Evolutionary conservation across 768 basidiomycete genomes (phyloP), one percentile per base, ranked within the genome.

Genomic region (Boletellus sp.): DNA sequence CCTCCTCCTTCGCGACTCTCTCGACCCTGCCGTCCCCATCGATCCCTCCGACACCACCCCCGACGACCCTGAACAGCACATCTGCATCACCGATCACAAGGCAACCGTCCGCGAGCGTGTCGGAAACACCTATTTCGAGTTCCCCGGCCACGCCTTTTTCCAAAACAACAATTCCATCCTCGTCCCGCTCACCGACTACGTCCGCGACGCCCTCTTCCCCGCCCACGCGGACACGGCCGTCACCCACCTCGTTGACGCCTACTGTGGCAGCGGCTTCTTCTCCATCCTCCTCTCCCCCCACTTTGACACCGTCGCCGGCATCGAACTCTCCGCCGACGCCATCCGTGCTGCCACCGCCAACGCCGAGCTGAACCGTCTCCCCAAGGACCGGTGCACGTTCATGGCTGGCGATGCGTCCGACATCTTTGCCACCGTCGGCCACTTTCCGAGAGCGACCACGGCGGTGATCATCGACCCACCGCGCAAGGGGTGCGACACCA

Each of bases 111-210:
- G 92, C 47, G 94, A 96, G 68, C 78, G 79, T 41, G 90, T 98
- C 22, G 94, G 91, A 9, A 70, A 79, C 53, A 81, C 75, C 64
- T 67, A 86, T 39, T 96, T 98, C 70, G 85, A 94, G 63, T 94
- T 90, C 69, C 79, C 76, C 19, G 90, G 85, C 6, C 84, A 87
- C 41, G 87, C 90, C 4, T 99, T 98, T 76, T 98, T 98, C 79
- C 95, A 99, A 64, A 97, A 97, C 75, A 99, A 99, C 78, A 94
- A 95, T 64, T 83, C 90, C 7, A 88, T 95, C 34, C 80, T 98
- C 24, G 76, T 83, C 6, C 84, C 90, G 0, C 78, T 99, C 44
- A 88, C 89, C n/a, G 64, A 79, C 52, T 91, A 94, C 70, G 92
- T 95, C 47, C 77, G 78, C 38, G 78, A 85, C 24, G 82, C 87